Evolutionary conservation across 2,329 filamentous ascomycete species (phyloP), one percentile per base, ranked within the genome.

Genomic region (Dactylellina haptotyla): DNA sequence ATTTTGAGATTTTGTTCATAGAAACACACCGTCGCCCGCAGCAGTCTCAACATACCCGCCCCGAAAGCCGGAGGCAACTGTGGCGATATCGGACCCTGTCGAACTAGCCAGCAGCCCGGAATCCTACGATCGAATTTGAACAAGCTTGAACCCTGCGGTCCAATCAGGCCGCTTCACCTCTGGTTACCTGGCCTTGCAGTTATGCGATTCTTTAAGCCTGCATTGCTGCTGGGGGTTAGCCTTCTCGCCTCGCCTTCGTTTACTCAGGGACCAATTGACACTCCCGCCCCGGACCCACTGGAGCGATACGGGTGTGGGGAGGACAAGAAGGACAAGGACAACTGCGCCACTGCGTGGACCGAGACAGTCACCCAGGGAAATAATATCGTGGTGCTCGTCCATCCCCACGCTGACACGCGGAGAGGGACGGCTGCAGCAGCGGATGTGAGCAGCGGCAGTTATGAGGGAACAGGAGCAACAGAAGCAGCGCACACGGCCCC

Each of bases 241-340:
- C 20, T 51, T 54, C 28, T 45, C 48, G 43, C 56, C 26, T 39
- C 56, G 34, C 41, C 53, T 28, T 62, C 46, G 32, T 62, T 69
- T 48, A 43, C 54, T 41, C 64, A 62, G 48, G 56, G 62, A 59
- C 51, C 63, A 56, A 54, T 37, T 23, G 37, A 56, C 61, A 50
- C 30, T 51, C 37, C 32, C 54, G 46, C 51, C 53, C 62, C 53
- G 43, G 62, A 67, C 26, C 34, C 32, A 32, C 28, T 10, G 4
- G 26, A 48, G 26, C 46, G 53, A 46, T 10, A 18, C 14, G n/a
- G 12, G n/a, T 23, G 41, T 46, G 41, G 41, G 56, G 53, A 48
- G 63, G 32, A 50, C 28, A 32, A 53, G 26, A 37, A 28, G n/a
- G 14, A 26, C n/a, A 32, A 39, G 12, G 48, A 45, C 26, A 39